These are phyloP conservation scores for Aspergillus brasiliensis DNA, from an alignment of 2,329 filamentous ascomycete genomes.

Conservation along the genomic window DNA sequence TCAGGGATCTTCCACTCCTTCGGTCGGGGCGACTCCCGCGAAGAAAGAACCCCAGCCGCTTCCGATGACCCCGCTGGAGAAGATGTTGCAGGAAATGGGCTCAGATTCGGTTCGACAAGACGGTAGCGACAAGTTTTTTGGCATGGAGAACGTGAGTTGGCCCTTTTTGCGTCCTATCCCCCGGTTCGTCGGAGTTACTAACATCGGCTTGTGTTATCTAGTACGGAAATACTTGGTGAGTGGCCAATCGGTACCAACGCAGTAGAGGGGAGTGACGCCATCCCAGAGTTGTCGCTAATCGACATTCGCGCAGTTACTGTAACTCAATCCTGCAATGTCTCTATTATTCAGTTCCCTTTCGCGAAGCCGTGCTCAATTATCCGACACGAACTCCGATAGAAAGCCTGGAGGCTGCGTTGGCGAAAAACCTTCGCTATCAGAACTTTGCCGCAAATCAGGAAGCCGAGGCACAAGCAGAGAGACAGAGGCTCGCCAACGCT, in stretches of 20 bases:
- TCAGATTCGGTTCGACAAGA: constrained; percentile 80
- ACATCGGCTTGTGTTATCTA: constrained; percentile 44
- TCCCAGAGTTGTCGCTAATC: constrained; percentile 7
- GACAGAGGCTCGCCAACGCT: constrained; percentile 45
- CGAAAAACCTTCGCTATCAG: constrained; percentile 57
- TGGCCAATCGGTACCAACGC: not conserved
- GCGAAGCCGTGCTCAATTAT: constrained; percentile 91
- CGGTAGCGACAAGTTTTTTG: constrained; percentile 97
- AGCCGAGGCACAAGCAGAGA: constrained; percentile 52
- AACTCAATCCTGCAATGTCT: constrained; percentile 98
- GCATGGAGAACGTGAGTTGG: constrained; percentile 87
- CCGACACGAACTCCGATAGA: constrained; percentile 72
- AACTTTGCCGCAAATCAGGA: constrained; percentile 59
- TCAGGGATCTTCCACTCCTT: constrained; percentile 52
- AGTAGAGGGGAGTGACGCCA: not conserved
- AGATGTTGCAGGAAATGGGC: constrained; percentile 80
- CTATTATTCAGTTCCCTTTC: constrained; percentile 92
- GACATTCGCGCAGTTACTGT: constrained; percentile 70
- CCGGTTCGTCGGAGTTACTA: constrained; percentile 13
- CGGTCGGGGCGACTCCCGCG: constrained; percentile 48
- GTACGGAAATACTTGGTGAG: constrained; percentile 97
- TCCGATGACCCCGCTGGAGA: constrained; percentile 62
- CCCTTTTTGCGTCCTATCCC: not conserved
- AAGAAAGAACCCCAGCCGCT: constrained; percentile 64
- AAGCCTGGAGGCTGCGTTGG: constrained; percentile 62